Evolutionary conservation across 495 filamentous ascomycete species (phyloP).

Genomic region (Geopyxis carbonaria): DNA sequence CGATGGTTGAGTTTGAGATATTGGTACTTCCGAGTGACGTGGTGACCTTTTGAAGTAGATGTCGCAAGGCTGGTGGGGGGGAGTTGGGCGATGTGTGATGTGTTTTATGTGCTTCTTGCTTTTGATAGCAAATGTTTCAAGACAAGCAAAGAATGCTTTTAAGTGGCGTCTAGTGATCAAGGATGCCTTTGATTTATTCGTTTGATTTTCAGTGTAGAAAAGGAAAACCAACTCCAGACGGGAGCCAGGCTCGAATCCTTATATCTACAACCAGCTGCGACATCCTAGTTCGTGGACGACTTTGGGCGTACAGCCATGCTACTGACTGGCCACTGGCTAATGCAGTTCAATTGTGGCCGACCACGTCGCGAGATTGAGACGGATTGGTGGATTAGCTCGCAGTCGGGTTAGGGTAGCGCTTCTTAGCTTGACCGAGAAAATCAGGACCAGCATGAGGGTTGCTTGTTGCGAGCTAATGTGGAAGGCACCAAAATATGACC

Average conservation of each 20-base stretch:
- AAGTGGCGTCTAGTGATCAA: constrained; percentile 12
- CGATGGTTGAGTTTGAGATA: too few relatives aligned
- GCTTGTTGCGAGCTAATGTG: constrained; percentile 3
- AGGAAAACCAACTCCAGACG: constrained; percentile 23
- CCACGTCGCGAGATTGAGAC: constrained; percentile 23
- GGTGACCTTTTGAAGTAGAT: too few relatives aligned
- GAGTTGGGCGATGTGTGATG: too few relatives aligned
- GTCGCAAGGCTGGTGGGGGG: too few relatives aligned
- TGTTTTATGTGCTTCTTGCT: too few relatives aligned
- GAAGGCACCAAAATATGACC: constrained; percentile 19
- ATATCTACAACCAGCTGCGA: constrained; percentile 22
- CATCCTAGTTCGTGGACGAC: constrained; percentile 7
- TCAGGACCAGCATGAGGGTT: constrained; percentile 20
- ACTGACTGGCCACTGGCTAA: constrained; percentile 13
- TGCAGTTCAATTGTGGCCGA: constrained; percentile 23
- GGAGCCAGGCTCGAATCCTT: constrained; percentile 21
- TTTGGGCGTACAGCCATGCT: constrained; percentile 1
- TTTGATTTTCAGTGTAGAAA: constrained; percentile 2
- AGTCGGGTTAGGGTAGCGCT: constrained; percentile 18
- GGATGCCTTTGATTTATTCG: neutral
- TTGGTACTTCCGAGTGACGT: too few relatives aligned
- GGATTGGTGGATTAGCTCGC: constrained; percentile 19
- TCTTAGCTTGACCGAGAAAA: constrained; percentile 11
- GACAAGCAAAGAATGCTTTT: too few relatives aligned
- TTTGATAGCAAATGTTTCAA: too few relatives aligned